A percentile compares a stretch with the other conserved stretches of the same genome.
phyloP scores from a whole-genome alignment of 1,284 basidiomycete genomes.

The Mycosarcoma mackinlayi region DNA sequence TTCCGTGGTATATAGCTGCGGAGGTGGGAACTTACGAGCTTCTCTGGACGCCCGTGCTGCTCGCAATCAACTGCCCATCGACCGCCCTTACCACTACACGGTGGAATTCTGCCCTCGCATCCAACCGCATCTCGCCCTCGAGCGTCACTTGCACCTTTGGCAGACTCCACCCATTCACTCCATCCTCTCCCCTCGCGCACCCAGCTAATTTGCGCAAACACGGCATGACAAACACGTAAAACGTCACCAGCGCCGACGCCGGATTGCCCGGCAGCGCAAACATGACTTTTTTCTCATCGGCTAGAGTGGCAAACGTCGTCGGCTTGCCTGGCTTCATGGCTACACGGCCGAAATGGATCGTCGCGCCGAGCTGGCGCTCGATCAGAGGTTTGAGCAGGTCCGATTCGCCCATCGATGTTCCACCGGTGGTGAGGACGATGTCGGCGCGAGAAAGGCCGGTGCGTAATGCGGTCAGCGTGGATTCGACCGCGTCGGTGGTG shows the following conservation, averaged over 20 bases:
- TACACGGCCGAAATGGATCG: conserved; percentile 80
- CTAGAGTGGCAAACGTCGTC: conserved; percentile 83
- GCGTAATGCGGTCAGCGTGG: conserved; percentile 75
- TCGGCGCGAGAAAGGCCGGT: conserved; percentile 77
- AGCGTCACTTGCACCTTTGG: conserved; percentile 78
- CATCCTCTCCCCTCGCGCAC: neutral
- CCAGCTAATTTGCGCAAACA: conserved; percentile 76
- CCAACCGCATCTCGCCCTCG: conserved; percentile 75
- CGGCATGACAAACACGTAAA: conserved; percentile 85
- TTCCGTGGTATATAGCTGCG: no score
- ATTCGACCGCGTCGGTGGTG: conserved; percentile 76
- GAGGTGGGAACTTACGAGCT: conserved; percentile 27
- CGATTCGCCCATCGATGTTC: conserved; percentile 87
- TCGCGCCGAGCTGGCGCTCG: conserved; percentile 79
- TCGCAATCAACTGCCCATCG: conserved; percentile 73
- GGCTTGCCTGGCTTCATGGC: conserved; percentile 71
- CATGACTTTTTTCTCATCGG: conserved; percentile 69
- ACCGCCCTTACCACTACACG: conserved; percentile 75
- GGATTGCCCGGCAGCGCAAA: conserved; percentile 91
- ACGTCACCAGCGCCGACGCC: conserved; percentile 86
- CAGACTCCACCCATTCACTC: conserved; percentile 71
- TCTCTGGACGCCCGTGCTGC: conserved; percentile 69
- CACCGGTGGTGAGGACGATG: conserved; percentile 83
- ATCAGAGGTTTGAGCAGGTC: conserved; percentile 88
- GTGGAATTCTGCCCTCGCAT: conserved; percentile 83